Conservation (phyloP, 768 basidiomycete genomes). For the Butyriboletus loyo region DNA sequence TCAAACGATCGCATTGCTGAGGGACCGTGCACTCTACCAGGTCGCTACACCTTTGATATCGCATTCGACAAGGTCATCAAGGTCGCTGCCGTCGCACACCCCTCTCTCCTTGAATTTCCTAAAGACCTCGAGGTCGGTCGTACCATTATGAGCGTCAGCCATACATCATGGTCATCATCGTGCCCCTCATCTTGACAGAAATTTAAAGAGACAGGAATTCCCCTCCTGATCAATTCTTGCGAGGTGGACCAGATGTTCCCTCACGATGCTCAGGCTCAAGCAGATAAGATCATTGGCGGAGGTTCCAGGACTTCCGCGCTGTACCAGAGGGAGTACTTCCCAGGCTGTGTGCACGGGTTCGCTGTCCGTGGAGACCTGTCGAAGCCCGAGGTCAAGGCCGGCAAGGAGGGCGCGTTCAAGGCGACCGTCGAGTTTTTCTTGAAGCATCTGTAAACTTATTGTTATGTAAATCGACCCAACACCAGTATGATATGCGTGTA, state of each 20-base stretch:
- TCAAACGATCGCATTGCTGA: background rate
- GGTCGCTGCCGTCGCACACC: constrained; percentile 44
- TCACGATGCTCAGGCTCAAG: constrained; percentile 37
- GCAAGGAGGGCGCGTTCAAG: constrained; percentile 55
- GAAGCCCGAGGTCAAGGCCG: constrained; percentile 52
- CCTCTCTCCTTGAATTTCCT: constrained; percentile 38
- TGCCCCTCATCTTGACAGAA: constrained; percentile 36
- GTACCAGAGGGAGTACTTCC: constrained; percentile 22
- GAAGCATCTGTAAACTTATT: constrained; percentile 25
- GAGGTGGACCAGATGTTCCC: constrained; percentile 52
- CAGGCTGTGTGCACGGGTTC: constrained; percentile 53
- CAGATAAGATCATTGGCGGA: constrained; percentile 50
- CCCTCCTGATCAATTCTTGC: constrained; percentile 70
- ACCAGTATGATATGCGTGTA: background rate
- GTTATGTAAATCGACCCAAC: background rate
- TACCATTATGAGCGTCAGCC: background rate
- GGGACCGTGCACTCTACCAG: constrained; percentile 15
- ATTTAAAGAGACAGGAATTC: constrained; percentile 47
- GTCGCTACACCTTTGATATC: constrained; percentile 44
- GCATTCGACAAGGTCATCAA: constrained; percentile 40
- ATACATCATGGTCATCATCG: background rate
- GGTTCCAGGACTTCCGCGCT: constrained; percentile 44
- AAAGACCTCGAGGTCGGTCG: constrained; percentile 54
- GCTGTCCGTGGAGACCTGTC: constrained; percentile 49
- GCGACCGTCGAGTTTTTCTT: constrained; percentile 53